Conservation (phyloP, 495 filamentous ascomycete genomes). For the Lindgomyces ingoldianus region DNA sequence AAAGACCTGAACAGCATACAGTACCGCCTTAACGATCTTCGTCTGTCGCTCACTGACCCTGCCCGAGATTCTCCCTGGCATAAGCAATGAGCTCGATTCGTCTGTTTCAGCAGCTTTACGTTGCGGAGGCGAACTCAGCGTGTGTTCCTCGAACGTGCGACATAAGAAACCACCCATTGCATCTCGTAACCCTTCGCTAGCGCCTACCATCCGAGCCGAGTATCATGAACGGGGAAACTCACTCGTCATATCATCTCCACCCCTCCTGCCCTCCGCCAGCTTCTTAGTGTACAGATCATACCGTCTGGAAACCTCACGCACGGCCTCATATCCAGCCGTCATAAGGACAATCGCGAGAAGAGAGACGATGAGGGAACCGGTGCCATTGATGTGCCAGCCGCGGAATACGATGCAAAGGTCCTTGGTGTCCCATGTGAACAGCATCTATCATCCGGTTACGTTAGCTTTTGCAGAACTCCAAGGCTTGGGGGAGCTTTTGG, state of each 20-base stretch:
- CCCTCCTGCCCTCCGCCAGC: conserved; percentile 6
- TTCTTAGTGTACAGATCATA: conserved; percentile 59
- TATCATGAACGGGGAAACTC: conserved; percentile 8
- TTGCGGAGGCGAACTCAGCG: conserved; percentile 15
- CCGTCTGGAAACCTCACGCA: conserved; percentile 71
- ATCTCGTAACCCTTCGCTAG: no score
- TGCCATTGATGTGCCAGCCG: conserved; percentile 79
- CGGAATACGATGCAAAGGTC: conserved; percentile 95
- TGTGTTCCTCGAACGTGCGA: conserved; percentile 7
- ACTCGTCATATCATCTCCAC: conserved; percentile 34
- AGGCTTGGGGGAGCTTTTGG: not conserved
- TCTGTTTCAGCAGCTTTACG: conserved; percentile 6
- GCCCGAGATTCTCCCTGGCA: conserved; percentile 60
- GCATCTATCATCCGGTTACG: conserved; percentile 62
- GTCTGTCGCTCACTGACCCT: conserved; percentile 54
- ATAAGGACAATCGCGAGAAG: conserved; percentile 78
- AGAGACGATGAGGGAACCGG: conserved; percentile 72
- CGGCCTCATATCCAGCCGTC: conserved; percentile 85
- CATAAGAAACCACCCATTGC: not conserved
- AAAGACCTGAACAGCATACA: conserved; percentile 95
- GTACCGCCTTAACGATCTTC: conserved; percentile 72
- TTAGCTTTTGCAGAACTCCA: not conserved
- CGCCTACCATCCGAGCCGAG: not conserved
- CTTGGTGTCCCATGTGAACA: conserved; percentile 91
- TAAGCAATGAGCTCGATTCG: conserved; percentile 70